Conservation (phyloP, 2,329 filamentous ascomycete genomes). For the Sporothrix pseudoabietina region DNA sequence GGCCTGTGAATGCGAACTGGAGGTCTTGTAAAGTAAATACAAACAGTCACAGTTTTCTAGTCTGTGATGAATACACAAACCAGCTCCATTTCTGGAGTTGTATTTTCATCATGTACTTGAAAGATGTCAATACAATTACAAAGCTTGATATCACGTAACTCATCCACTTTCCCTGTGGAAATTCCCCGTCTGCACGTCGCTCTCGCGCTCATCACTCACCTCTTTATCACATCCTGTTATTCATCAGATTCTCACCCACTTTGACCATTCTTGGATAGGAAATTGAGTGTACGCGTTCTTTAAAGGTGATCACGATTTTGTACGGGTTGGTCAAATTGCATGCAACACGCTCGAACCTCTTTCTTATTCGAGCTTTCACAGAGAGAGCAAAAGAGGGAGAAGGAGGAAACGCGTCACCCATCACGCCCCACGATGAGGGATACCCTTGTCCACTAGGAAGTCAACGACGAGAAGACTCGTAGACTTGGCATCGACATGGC, state of each 20-base stretch:
- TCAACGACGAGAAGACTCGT: not conserved
- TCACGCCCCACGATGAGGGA: not conserved
- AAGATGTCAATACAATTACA: too few species aligned
- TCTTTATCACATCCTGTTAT: not conserved
- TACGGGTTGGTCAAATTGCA: not conserved
- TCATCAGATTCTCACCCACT: not conserved
- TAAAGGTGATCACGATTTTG: not conserved
- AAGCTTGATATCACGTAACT: not conserved
- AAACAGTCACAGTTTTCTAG: not conserved
- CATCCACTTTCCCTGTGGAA: not conserved
- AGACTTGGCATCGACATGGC: not conserved
- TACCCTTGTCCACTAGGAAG: not conserved
- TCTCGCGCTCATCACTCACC: not conserved
- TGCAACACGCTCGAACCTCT: conserved; percentile 9
- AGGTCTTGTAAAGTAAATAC: not conserved
- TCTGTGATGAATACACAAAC: too few species aligned
- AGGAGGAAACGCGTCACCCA: not conserved
- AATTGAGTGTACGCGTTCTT: not conserved
- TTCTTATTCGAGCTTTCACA: not conserved
- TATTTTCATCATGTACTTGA: too few species aligned
- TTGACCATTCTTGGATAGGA: not conserved
- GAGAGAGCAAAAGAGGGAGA: not conserved
- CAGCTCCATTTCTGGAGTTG: too few species aligned
- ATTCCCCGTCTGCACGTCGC: not conserved
- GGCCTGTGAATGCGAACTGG: not conserved